phyloP scores from a whole-genome alignment of 2,329 filamentous ascomycete species.

The Chaetomium strumarium region DNA sequence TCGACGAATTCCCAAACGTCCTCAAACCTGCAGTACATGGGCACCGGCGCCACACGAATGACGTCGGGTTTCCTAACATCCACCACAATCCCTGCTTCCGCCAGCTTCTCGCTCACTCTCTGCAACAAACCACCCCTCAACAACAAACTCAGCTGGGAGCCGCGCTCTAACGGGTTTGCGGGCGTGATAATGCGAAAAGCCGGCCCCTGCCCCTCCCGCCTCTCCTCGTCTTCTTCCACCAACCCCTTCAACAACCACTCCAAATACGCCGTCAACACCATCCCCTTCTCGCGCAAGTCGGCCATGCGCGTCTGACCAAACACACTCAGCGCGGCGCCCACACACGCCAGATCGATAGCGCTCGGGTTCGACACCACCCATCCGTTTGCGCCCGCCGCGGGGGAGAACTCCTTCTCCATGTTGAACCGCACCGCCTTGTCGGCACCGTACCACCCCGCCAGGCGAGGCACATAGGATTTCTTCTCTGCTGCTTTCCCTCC shows the following conservation, averaged over 20 bases:
- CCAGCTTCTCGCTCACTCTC: constrained; percentile 55
- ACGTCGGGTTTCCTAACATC: constrained; percentile 85
- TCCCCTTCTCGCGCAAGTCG: constrained; percentile 62
- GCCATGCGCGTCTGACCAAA: constrained; percentile 67
- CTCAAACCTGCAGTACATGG: constrained; percentile 73
- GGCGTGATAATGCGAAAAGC: constrained; percentile 65
- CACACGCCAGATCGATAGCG: constrained; percentile 69
- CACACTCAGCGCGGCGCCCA: constrained; percentile 66
- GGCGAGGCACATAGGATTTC: constrained; percentile 57
- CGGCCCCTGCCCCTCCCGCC: constrained; percentile 26
- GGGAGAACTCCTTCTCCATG: constrained; percentile 77
- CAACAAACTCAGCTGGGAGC: constrained; percentile 72
- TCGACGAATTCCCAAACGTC: constrained; percentile 48
- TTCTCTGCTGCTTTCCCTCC: not conserved
- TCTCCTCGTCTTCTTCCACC: constrained; percentile 30
- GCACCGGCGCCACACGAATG: constrained; percentile 75
- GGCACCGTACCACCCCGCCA: constrained; percentile 83
- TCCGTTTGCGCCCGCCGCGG: constrained; percentile 70
- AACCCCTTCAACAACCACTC: constrained; percentile 57
- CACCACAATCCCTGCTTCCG: constrained; percentile 64
- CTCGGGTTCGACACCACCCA: constrained; percentile 84
- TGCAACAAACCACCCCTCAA: constrained; percentile 65
- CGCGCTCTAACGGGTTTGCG: constrained; percentile 58
- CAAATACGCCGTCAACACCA: constrained; percentile 70
- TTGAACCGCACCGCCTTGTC: constrained; percentile 71